Conservation (phyloP, 495 filamentous ascomycete species). For the Ascodesmis nigricans region DNA sequence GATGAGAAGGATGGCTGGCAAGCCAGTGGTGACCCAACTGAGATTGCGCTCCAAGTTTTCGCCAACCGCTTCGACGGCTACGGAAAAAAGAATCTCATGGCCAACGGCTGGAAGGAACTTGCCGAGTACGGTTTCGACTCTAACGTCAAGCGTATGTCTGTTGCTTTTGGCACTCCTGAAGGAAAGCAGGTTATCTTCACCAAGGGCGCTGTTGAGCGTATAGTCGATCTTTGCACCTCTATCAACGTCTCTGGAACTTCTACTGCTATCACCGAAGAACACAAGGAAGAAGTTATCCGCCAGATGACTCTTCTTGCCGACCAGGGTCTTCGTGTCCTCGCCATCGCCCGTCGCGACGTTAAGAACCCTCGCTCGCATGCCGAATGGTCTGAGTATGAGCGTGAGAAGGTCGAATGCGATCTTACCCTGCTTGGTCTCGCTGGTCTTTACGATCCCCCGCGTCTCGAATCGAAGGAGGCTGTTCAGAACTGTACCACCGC, state of each 20-base stretch:
- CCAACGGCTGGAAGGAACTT: constrained; percentile 37
- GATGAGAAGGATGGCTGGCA: constrained; percentile 38
- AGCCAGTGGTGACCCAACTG: constrained; percentile 60
- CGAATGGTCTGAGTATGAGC: constrained; percentile 16
- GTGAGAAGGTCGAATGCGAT: constrained; percentile 30
- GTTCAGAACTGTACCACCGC: constrained; percentile 43
- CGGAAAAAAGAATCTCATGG: constrained; percentile 31
- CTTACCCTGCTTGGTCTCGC: constrained; percentile 45
- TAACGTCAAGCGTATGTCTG: constrained; percentile 65
- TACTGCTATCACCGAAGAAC: constrained; percentile 33
- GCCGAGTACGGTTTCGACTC: constrained; percentile 68
- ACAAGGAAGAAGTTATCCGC: constrained; percentile 36
- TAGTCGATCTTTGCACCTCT: constrained; percentile 47
- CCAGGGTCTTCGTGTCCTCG: constrained; percentile 61
- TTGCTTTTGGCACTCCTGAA: constrained; percentile 34
- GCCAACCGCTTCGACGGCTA: constrained; percentile 45
- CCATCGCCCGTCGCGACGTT: constrained; percentile 36
- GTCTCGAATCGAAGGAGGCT: constrained; percentile 42
- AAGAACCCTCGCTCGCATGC: constrained; percentile 5
- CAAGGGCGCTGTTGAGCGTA: constrained; percentile 63
- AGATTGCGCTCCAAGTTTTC: constrained; percentile 65
- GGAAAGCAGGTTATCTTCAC: constrained; percentile 35
- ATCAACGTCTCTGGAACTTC: constrained; percentile 32
- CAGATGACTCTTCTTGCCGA: constrained; percentile 47
- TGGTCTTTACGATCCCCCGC: constrained; percentile 54